Percentiles rank a stretch among this genome's conserved stretches.
phyloP scores from a whole-genome alignment of 805 yeast genomes.

The Hanseniaspora vineae region DNA sequence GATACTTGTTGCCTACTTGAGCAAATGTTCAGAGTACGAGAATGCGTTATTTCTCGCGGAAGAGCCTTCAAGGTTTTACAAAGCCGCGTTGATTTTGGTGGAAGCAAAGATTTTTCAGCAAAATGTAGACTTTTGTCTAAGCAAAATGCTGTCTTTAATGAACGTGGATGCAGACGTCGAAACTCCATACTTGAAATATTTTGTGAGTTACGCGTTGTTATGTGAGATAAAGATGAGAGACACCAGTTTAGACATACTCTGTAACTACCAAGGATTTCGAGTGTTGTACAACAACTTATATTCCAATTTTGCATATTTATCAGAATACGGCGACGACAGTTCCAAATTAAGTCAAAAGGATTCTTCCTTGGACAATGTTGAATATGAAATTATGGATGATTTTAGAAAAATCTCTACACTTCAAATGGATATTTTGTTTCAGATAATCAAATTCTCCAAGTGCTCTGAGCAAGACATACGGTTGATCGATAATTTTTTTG shows the following conservation, averaged over 20 bases:
- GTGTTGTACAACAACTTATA: slow-evolving; percentile 32
- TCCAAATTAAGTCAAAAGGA: slow-evolving; percentile 10
- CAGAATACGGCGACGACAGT: slow-evolving; percentile 15
- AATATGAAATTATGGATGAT: slow-evolving; percentile 21
- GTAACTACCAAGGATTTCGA: slow-evolving; percentile 40
- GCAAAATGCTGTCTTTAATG: slow-evolving; percentile 36
- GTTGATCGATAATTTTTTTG: slow-evolving; percentile 30
- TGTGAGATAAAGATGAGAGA: slow-evolving; percentile 32
- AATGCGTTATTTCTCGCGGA: slow-evolving; percentile 3
- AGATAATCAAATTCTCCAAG: slow-evolving; percentile 38
- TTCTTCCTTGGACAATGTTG: slow-evolving; percentile 16
- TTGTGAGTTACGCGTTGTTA: slow-evolving; percentile 31
- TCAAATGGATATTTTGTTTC: slow-evolving; percentile 40
- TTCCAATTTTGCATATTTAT: slow-evolving; percentile 22
- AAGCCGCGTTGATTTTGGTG: slow-evolving; percentile 23
- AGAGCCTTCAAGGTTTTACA: slow-evolving; percentile 23
- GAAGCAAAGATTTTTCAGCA: slow-evolving; percentile 25
- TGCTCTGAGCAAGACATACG: slow-evolving; percentile 30
- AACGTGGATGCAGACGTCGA: slow-evolving; percentile 23
- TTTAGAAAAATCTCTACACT: slow-evolving; percentile 29
- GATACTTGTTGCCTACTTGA: neutral
- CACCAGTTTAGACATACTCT: slow-evolving; percentile 30
- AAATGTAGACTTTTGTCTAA: slow-evolving; percentile 32
- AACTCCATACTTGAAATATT: slow-evolving; percentile 24
- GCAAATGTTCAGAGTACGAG: neutral